Base-by-base conservation (phyloP, 306 rosid species). In the Fragaria nilgerrensis region DNA sequence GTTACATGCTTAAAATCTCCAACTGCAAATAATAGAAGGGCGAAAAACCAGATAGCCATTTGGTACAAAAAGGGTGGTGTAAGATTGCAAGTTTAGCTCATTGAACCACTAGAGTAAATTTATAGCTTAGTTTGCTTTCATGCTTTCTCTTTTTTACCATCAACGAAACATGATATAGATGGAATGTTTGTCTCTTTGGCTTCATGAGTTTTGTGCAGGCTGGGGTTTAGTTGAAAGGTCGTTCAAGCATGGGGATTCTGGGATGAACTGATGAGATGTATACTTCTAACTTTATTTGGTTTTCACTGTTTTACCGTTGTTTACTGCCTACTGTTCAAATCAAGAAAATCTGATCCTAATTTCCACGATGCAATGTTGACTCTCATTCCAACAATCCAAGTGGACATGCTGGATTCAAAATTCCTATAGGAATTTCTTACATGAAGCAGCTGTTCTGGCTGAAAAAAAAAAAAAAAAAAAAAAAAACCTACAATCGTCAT, bases 31-130 rank as follows among this genome's bases (percentile, higher is more conserved):
- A 80, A 77, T 7, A 88, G 70, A 71, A 87, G 78, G 70, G 82
- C 39, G 49, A 79, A 36, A 83, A 85, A 73, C 91, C 86, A 82
- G 76, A 78, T 63, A 73, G 87, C 87, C 93, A 88, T 83, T 63
- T 22, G 62, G 65, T 59, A 71, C 61, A 62, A 37, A 58, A 13
- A 25, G 27, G 27, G 27, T 25, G 27, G 27, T 25, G 27, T 25
- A 25, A 11, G 5, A 37, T 37, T 61, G 39, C 17, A 64, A 7
- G 41, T 50, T 53, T 29, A 20, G 27, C 7, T 44, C 25, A 14
- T 50, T 22, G 62, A 56, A 10, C 39, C 8, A 5, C 67, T 37
- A 2, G 11, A 14, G 23, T 22, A 76, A 53, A 9, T 56, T 70
- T 76, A 86, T 83, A 44, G 68, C 16, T 36, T 49, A 12, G 6